phyloP scores from a whole-genome alignment of 169 alveolate species.

The Plasmodium berghei region DNA sequence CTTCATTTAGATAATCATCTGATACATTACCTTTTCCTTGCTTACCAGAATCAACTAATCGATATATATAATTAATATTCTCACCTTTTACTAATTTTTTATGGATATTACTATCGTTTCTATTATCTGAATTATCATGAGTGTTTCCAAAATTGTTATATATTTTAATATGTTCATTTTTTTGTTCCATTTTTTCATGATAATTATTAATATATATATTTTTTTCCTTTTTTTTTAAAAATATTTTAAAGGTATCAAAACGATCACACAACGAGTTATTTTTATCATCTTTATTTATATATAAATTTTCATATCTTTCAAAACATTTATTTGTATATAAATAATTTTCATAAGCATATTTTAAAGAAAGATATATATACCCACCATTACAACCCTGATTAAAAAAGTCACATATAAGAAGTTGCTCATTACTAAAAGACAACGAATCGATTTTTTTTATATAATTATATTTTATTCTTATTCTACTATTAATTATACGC shows the following conservation, averaged over 20 bases:
- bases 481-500: slow-evolving; percentile 52
- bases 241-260: slow-evolving; percentile 47
- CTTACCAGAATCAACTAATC: neutral
- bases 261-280: slow-evolving; percentile 46
- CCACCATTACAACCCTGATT: slow-evolving; percentile 75
- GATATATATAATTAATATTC: neutral
- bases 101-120: too few species aligned
- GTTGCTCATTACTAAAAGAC: slow-evolving; percentile 50
- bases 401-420: slow-evolving; percentile 44
- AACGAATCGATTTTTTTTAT: slow-evolving; percentile 47
- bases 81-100: neutral
- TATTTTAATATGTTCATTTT: neutral
- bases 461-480: slow-evolving; percentile 63
- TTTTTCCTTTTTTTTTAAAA: slow-evolving; percentile 2
- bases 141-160: neutral
- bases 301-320: neutral
- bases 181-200: neutral
- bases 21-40: neutral
- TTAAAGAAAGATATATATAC: slow-evolving; percentile 54
- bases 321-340: slow-evolving; percentile 60
- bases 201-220: neutral
- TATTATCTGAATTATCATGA: neutral
- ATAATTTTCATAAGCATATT: slow-evolving; percentile 73
- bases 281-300: slow-evolving; percentile 6
- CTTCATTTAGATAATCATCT: slow-evolving; percentile 24